These are phyloP conservation scores for Solanum ahanhuiri DNA, from an alignment of 257 asterid species.

Conservation along the genomic window DNA sequence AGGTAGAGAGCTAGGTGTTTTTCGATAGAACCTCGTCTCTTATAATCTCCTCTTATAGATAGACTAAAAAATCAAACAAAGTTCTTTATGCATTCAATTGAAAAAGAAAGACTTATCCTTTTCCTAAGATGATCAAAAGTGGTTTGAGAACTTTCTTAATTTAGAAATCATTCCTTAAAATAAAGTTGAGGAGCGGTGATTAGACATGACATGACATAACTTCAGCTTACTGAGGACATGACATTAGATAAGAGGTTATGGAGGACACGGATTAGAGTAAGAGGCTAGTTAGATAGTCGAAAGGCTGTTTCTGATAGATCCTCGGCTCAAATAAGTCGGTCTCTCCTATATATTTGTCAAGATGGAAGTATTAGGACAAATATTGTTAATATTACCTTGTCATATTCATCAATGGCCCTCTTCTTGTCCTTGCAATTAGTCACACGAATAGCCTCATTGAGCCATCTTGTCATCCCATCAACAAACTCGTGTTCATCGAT, in stretches of 20 bases:
- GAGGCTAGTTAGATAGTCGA: neutral
- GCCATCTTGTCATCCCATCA: conserved; percentile 22
- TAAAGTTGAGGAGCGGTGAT: neutral
- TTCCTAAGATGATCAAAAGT: neutral
- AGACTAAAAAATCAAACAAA: neutral
- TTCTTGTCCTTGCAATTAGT: conserved; percentile 13
- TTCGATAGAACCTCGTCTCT: neutral
- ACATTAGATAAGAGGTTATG: neutral
- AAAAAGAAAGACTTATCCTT: neutral
- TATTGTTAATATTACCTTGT: conserved; percentile 12
- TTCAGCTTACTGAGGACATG: neutral
- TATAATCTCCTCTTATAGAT: neutral
- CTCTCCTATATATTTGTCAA: neutral
- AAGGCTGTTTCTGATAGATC: neutral
- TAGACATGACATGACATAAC: neutral
- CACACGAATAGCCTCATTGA: conserved; percentile 23
- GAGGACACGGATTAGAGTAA: neutral
- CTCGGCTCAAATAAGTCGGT: neutral
- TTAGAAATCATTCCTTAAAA: neutral
- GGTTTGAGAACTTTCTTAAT: neutral
- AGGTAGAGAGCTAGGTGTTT: too few relatives aligned
- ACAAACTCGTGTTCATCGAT: conserved; percentile 35
- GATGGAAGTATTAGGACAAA: neutral
- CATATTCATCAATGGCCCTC: conserved; percentile 13
- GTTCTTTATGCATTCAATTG: neutral